Evolutionary conservation across 441 rosid genomes (phyloP).

Genomic region (Mallotus japonicus): DNA sequence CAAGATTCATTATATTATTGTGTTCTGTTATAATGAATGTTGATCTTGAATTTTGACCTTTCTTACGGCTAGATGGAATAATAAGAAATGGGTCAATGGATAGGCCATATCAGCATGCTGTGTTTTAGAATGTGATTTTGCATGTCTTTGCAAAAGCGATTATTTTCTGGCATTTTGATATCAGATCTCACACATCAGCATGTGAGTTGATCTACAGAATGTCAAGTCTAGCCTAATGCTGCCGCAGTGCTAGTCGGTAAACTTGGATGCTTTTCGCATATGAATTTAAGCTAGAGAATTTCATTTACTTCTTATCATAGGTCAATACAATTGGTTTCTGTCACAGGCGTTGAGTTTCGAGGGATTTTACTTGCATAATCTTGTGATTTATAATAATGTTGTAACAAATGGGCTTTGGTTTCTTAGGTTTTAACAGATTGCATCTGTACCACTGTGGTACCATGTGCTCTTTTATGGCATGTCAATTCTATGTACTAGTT

Average conservation of each 20-base stretch:
- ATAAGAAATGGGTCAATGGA: neutral
- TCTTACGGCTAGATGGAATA: slow-evolving; percentile 25
- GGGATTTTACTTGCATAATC: neutral
- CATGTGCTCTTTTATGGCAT: neutral
- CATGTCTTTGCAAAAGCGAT: slow-evolving; percentile 7
- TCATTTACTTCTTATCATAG: neutral
- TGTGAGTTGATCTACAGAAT: slow-evolving; percentile 7
- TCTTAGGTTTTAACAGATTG: neutral
- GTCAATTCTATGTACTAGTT: neutral
- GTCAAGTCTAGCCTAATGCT: neutral
- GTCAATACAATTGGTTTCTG: neutral
- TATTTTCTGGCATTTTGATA: neutral
- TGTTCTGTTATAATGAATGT: too few species aligned
- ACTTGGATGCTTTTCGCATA: neutral
- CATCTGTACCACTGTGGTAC: neutral
- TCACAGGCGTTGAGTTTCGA: neutral
- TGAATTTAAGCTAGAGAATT: neutral
- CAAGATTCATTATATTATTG: neutral
- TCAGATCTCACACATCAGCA: neutral
- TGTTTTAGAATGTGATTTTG: neutral
- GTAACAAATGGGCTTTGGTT: neutral
- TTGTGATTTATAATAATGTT: neutral
- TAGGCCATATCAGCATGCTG: slow-evolving; percentile 3
- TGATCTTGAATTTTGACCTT: slow-evolving; percentile 11
- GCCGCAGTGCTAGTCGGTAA: neutral